These are phyloP conservation scores for Rhamnella rubrinervis DNA, from an alignment of 331 rosid species.

Conservation along the genomic window DNA sequence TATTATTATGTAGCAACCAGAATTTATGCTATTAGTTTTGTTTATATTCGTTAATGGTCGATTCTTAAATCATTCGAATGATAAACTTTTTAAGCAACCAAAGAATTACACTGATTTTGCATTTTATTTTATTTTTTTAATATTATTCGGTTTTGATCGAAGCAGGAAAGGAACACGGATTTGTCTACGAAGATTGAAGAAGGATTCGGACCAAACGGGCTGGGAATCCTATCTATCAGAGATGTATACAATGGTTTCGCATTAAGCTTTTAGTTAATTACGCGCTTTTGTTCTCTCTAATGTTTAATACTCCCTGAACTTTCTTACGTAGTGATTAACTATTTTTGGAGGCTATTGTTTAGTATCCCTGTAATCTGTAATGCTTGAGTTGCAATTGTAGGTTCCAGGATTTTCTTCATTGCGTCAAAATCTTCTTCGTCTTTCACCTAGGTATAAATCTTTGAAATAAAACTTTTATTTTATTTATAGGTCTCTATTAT, in stretches of 20 bases:
- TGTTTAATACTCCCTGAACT: not conserved
- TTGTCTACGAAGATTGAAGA: constrained; percentile 74
- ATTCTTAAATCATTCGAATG: too few relatives aligned
- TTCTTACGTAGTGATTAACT: too few relatives aligned
- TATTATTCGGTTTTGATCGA: constrained; percentile 9
- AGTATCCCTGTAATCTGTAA: constrained; percentile 7
- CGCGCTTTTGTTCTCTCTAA: not conserved
- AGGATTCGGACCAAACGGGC: constrained; percentile 82
- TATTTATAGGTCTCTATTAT: constrained; percentile 12
- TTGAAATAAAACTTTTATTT: constrained; percentile 7
- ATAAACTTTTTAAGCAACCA: not conserved
- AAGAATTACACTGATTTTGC: not conserved
- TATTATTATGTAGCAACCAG: too few relatives aligned
- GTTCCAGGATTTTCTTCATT: constrained; percentile 77
- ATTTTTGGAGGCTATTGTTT: not conserved
- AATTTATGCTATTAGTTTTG: too few relatives aligned
- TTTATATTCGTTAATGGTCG: too few relatives aligned
- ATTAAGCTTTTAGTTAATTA: constrained; percentile 6
- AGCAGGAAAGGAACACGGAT: constrained; percentile 63
- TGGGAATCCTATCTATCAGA: constrained; percentile 70
- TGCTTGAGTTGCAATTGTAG: constrained; percentile 33
- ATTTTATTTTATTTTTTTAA: not conserved
- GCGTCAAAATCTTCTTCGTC: constrained; percentile 69
- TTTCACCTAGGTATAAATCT: constrained; percentile 62
- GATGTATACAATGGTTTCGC: constrained; percentile 46